These are phyloP conservation scores for Clitopilus passeckerianus DNA, from an alignment of 768 basidiomycete genomes.

Conservation along the genomic window DNA sequence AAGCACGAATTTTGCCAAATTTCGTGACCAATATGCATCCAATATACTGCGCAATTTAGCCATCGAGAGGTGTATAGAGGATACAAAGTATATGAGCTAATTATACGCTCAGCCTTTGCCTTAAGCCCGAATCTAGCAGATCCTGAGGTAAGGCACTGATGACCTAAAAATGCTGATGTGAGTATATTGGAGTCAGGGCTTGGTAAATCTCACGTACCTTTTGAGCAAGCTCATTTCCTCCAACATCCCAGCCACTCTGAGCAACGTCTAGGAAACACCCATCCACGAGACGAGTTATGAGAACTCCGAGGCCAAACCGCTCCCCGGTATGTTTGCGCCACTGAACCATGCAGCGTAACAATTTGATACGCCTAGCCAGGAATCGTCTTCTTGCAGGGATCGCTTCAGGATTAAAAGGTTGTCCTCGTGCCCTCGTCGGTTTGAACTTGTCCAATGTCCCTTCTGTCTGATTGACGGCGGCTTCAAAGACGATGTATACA, in stretches of 20 bases:
- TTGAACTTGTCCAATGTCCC: conserved; percentile 45
- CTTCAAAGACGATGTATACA: conserved; percentile 45
- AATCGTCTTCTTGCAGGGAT: conserved; percentile 69
- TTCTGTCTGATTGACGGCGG: conserved; percentile 48
- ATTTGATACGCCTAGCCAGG: conserved; percentile 61
- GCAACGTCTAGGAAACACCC: conserved; percentile 62
- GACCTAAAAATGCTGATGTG: conserved; percentile 19
- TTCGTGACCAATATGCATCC: no score
- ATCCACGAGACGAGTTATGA: conserved; percentile 53
- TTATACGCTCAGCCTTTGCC: neutral
- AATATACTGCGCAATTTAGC: no score
- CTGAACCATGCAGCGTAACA: conserved; percentile 65
- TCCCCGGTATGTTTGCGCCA: conserved; percentile 76
- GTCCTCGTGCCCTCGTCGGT: conserved; percentile 21
- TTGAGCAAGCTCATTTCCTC: conserved; percentile 60
- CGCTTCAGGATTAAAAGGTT: conserved; percentile 72
- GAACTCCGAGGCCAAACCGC: conserved; percentile 46
- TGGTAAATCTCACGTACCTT: conserved; percentile 39
- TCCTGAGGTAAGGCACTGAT: conserved; percentile 30
- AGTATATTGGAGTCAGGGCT: neutral
- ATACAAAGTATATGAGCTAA: neutral
- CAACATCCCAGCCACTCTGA: conserved; percentile 81
- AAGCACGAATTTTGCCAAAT: no score
- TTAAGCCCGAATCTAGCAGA: neutral
- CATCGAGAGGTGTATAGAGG: no score